Percentiles rank a stretch among this genome's conserved stretches.
Evolutionary conservation across 805 yeast species (phyloP).

Genomic region (Helenozyma rhizophorensis): DNA sequence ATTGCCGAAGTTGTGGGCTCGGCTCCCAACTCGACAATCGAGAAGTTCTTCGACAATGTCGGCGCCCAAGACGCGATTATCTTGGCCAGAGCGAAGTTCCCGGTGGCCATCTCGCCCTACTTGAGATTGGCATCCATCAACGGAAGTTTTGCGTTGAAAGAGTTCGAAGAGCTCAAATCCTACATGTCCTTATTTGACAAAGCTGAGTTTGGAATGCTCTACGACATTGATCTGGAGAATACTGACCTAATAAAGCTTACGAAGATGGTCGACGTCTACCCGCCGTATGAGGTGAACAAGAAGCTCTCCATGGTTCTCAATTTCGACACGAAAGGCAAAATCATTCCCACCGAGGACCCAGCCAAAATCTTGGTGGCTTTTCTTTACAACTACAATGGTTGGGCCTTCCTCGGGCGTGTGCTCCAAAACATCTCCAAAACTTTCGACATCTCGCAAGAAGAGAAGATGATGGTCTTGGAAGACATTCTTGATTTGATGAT

Average conservation of each 20-base stretch:
- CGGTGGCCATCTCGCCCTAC: slow-evolving; percentile 58
- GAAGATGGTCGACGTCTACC: slow-evolving; percentile 45
- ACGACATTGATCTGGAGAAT: slow-evolving; percentile 48
- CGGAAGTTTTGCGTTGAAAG: slow-evolving; percentile 62
- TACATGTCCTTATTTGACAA: slow-evolving; percentile 50
- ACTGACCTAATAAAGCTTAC: slow-evolving; percentile 51
- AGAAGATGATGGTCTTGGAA: slow-evolving; percentile 34
- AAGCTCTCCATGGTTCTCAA: slow-evolving; percentile 42
- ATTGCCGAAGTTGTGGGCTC: slow-evolving; percentile 38
- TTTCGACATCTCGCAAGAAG: slow-evolving; percentile 33
- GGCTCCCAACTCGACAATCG: slow-evolving; percentile 43
- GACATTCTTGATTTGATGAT: slow-evolving; percentile 47
- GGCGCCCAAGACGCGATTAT: slow-evolving; percentile 41
- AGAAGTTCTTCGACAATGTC: slow-evolving; percentile 43
- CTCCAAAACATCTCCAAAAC: slow-evolving; percentile 55
- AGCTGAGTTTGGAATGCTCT: slow-evolving; percentile 34
- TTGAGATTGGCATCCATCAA: slow-evolving; percentile 58
- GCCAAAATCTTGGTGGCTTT: slow-evolving; percentile 54
- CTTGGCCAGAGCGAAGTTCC: slow-evolving; percentile 70
- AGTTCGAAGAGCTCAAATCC: slow-evolving; percentile 54
- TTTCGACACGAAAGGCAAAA: slow-evolving; percentile 62
- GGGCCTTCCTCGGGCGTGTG: slow-evolving; percentile 80
- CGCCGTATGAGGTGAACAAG: slow-evolving; percentile 51
- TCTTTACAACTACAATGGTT: slow-evolving; percentile 72
- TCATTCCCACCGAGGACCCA: slow-evolving; percentile 47